Conservation (phyloP, 1,284 basidiomycete species). For the Cryptococcus sp. region DNA sequence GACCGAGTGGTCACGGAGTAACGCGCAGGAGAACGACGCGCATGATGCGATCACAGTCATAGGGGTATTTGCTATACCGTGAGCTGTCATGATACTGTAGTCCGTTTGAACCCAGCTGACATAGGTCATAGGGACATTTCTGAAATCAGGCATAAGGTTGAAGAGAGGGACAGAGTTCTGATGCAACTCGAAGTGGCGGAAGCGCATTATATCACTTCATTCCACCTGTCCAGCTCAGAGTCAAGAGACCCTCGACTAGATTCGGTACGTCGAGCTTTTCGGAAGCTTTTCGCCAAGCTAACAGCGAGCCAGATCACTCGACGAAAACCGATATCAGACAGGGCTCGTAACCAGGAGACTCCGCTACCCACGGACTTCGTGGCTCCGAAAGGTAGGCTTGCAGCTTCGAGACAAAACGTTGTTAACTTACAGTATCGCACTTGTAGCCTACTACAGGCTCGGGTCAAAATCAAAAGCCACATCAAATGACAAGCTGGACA, state of each 20-base stretch:
- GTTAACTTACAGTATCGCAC: background rate
- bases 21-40: slow-evolving; percentile 38
- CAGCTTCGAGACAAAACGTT: too few species aligned
- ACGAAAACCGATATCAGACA: too few species aligned
- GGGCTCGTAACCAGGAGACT: too few species aligned
- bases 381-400: slow-evolving; percentile 3
- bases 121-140: slow-evolving; percentile 63
- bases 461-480: background rate
- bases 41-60: slow-evolving; percentile 65
- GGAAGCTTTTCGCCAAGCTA: too few species aligned
- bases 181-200: slow-evolving; percentile 76
- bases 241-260: slow-evolving; percentile 6
- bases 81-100: slow-evolving; percentile 35
- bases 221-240: slow-evolving; percentile 47
- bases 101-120: slow-evolving; percentile 5
- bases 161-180: slow-evolving; percentile 69
- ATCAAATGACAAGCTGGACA: slow-evolving; percentile 7
- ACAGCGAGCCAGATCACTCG: too few species aligned
- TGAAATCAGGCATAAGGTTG: slow-evolving; percentile 65
- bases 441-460: slow-evolving; percentile 11
- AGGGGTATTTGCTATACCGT: slow-evolving; percentile 74
- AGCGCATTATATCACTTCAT: slow-evolving; percentile 72
- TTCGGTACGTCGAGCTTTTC: background rate
- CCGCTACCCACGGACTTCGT: background rate
- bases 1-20: slow-evolving; percentile 4